Conservation (phyloP, 129 eudicot genomes). For the Glebionis coronaria region DNA sequence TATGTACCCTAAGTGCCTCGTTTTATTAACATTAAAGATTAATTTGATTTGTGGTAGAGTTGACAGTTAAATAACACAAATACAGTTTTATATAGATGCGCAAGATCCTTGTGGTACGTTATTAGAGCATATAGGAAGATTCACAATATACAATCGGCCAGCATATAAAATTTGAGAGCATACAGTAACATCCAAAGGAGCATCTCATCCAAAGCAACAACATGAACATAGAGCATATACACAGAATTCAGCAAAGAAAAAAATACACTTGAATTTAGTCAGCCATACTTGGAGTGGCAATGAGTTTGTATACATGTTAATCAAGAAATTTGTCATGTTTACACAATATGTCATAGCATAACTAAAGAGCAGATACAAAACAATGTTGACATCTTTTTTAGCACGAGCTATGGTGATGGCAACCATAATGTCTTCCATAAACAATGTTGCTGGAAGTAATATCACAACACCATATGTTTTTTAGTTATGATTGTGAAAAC, state of each 20-base stretch:
- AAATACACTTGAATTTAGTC: background rate
- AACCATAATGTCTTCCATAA: constrained; percentile 47
- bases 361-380: too few species aligned
- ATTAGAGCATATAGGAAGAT: too few species aligned
- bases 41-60: too few species aligned
- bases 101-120: too few species aligned
- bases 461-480: constrained; percentile 25
- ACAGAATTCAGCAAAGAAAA: constrained; percentile 11
- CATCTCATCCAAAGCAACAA: too few species aligned
- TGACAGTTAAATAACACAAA: too few species aligned
- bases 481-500: too few species aligned
- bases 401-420: constrained; percentile 44
- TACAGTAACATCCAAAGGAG: background rate
- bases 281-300: constrained; percentile 39
- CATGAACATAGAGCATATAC: background rate
- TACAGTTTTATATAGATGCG: too few species aligned
- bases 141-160: constrained; percentile 13
- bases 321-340: constrained; percentile 42
- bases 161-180: background rate
- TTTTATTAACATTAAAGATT: too few species aligned
- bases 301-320: constrained; percentile 48
- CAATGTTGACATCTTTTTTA: constrained; percentile 38
- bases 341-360: constrained; percentile 39
- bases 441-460: constrained; percentile 47
- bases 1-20: background rate